A percentile compares a stretch with the other conserved stretches of the same genome.
Conservation (phyloP, 2,329 filamentous ascomycete genomes). For the Xylaria sp. region DNA sequence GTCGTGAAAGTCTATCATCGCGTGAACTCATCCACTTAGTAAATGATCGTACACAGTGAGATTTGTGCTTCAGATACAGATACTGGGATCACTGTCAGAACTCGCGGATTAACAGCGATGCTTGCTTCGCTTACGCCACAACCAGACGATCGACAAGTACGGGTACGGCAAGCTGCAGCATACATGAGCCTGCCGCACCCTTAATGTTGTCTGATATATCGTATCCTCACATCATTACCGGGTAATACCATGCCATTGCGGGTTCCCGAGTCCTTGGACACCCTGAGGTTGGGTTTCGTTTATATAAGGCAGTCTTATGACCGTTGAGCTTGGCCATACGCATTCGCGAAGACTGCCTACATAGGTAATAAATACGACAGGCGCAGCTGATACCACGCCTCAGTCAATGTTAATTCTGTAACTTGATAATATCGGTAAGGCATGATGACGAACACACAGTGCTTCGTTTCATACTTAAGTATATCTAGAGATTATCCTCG, state of each 20-base stretch:
- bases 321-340: slow-evolving; percentile 20
- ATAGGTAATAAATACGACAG: slow-evolving; percentile 12
- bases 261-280: slow-evolving; percentile 28
- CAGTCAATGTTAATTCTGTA: not conserved
- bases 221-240: slow-evolving; percentile 3
- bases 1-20: slow-evolving; percentile 8
- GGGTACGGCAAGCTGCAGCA: slow-evolving; percentile 34
- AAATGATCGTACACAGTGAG: not conserved
- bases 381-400: not conserved
- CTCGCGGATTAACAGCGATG: not conserved
- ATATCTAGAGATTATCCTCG: slow-evolving; percentile 11
- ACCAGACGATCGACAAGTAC: slow-evolving; percentile 25
- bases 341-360: slow-evolving; percentile 13
- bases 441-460: not conserved
- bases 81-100: not conserved
- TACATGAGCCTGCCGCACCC: slow-evolving; percentile 32
- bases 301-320: slow-evolving; percentile 25
- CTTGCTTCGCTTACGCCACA: slow-evolving; percentile 25
- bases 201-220: slow-evolving; percentile 30
- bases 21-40: not conserved
- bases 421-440: slow-evolving; percentile 13
- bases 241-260: slow-evolving; percentile 26
- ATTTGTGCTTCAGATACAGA: not conserved
- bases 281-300: slow-evolving; percentile 24
- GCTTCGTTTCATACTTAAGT: not conserved